Base-by-base conservation (phyloP, 208 protist species). In the Crithidia brevicula region DNA sequence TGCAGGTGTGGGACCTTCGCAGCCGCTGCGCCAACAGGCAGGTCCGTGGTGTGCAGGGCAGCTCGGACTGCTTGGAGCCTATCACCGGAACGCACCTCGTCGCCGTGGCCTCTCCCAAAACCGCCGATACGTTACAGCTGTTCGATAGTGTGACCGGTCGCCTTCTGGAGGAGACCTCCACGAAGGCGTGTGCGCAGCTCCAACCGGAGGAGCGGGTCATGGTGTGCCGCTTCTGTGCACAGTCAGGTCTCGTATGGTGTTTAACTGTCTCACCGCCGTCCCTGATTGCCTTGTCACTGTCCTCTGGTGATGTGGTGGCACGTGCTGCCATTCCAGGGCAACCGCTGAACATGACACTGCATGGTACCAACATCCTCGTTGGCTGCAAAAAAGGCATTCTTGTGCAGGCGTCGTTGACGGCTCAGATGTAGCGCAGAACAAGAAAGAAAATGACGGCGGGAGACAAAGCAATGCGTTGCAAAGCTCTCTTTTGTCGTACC, bases 1-100 rank as follows among this genome's bases (percentile, higher is more conserved):
- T 96, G 25, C 94, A 98, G 59, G 27, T 98, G 6, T 98, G 94
- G 94, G 91, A 98, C 57, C 60, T 96, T 16, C 72, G 86, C 20
- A 76, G 64, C 20, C 28, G 50, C 25, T 69, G 83, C 31, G 88
- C 89, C 20, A 74, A 92, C 25, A 43, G 64, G 13, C 82, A 93
- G 42, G 42, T 96, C 3, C 33, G 72, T 4, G 88, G 83, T 2
- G 38, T 83, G 6, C 72, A 85, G n/a, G 65, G 88, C n/a, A 72
- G 60, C 18, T 83, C 84, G 0, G 94, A 98, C 53, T 80, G 80
- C 53, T 43, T 98, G 15, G 92, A 97, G 61, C 77, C 81, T 0
- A 52, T 92, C 25, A 69, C 77, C 4, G 59, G 54, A 40, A 86
- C 82, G 4, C 69, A 77, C 4, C 50, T 82, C 11, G 61, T 98